Base-by-base conservation (phyloP, 2,329 filamentous ascomycete genomes). In the Cladobotryum protrusum region DNA sequence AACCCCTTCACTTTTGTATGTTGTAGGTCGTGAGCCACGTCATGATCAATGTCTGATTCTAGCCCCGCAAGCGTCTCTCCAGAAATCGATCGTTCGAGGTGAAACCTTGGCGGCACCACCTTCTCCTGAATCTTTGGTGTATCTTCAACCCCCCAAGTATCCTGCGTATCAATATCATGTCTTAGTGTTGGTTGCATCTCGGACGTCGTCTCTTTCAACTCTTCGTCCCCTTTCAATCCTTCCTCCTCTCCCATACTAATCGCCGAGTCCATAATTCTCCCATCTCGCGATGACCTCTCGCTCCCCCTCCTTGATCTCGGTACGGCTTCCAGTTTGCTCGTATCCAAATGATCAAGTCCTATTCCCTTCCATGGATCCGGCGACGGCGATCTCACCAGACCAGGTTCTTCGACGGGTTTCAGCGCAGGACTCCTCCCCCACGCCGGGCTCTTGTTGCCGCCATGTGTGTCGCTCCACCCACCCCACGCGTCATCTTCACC, bases 1-100 rank as follows among this genome's bases (percentile, higher is more conserved):
- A 79, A 62, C 43, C 73, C 72, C 48, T 75, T 73, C 2, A 79
- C 75, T 53, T 75, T 78, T 7, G 72, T 74, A 0, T 59, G 56
- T 46, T 71, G 61, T 34, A 59, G 54, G 3, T 49, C n/a, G 40
- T 43, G 29, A 43, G 35, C 42, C 29, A 33, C 12, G 7, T 24
- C 42, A 43, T 45, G 17, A 1, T 29, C 29, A 24, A 18, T 29
- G 24, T 32, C 36, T 14, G 33, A 17, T 7, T 43, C 35, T n/a
- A 40, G 18, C 2, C 13, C 18, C 14, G 12, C 41, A 6, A 36
- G 12, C 4, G n/a, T 37, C 5, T 2, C 44, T 29, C 19, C 6
- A n/a, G 35, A 47, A n/a, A 40, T 40, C 32, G 49, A 41, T n/a
- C 35, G 20, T 35, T 51, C 45, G 20, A 51, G 44, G 24, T 40